Evolutionary conservation across 139 green algal genomes (phyloP).

Genomic region (Chlamydomonas urium): DNA sequence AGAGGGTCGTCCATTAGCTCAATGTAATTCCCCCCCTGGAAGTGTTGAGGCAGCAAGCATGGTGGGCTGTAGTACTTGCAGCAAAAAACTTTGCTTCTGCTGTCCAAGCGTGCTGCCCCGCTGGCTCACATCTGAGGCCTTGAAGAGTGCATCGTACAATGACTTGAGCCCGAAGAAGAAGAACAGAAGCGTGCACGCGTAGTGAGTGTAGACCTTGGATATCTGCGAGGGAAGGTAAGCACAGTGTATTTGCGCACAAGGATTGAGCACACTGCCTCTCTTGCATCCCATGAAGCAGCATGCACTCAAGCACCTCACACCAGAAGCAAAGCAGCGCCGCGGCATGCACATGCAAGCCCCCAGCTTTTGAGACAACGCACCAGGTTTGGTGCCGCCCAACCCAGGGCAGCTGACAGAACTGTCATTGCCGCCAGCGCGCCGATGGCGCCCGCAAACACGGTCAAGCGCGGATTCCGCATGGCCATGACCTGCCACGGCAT

Average conservation of each 20-base stretch:
- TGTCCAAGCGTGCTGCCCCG: no score
- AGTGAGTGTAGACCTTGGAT: conserved; percentile 82
- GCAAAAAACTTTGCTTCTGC: no score
- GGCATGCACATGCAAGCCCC: not conserved
- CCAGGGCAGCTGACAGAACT: conserved; percentile 77
- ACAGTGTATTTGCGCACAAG: not conserved
- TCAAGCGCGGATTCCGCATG: conserved; percentile 67
- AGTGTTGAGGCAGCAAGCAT: no score
- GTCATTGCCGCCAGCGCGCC: conserved; percentile 89
- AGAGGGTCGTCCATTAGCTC: no score
- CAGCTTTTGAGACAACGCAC: conserved; percentile 37
- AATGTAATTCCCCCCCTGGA: no score
- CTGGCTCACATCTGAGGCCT: conserved; percentile 29
- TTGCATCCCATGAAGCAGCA: not conserved
- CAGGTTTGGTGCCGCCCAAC: conserved; percentile 81
- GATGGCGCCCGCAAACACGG: conserved; percentile 77
- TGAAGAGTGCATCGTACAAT: conserved; percentile 67
- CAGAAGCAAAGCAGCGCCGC: not conserved
- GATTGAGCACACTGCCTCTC: no score
- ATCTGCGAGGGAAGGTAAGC: conserved; percentile 71
- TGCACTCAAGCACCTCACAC: not conserved
- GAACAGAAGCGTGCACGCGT: conserved; percentile 78
- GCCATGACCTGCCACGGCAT: conserved; percentile 78
- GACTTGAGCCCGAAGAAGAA: conserved; percentile 84
- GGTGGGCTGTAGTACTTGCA: no score